phyloP scores from a whole-genome alignment of 2,329 filamentous ascomycete genomes.

The Verticillium nubilum region DNA sequence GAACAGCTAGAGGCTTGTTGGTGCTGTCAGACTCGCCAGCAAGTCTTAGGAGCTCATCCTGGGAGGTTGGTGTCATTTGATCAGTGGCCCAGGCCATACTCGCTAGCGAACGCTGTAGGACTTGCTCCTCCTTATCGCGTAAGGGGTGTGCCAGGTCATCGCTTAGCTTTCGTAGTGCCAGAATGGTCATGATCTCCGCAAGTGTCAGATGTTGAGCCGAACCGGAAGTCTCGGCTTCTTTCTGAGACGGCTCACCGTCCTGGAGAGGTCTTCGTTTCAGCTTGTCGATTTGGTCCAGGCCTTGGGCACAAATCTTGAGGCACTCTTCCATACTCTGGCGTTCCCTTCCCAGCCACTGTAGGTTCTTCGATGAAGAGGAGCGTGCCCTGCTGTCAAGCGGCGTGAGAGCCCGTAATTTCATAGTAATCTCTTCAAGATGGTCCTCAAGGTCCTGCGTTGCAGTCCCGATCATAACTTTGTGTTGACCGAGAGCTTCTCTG shows the following conservation, averaged over 20 bases:
- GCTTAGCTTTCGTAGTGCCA: background rate
- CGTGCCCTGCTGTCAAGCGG: background rate
- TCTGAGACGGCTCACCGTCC: background rate
- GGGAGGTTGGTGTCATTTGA: too few relatives aligned
- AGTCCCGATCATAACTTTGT: background rate
- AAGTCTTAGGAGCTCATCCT: background rate
- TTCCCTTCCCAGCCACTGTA: conserved; percentile 7
- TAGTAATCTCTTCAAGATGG: background rate
- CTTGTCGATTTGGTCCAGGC: conserved; percentile 13
- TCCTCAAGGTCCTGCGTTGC: background rate
- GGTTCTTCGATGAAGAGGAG: too few relatives aligned
- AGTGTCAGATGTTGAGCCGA: background rate
- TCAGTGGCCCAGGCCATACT: too few relatives aligned
- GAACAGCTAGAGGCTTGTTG: background rate
- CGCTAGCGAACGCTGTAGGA: background rate
- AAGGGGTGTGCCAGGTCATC: background rate
- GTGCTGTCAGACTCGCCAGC: background rate
- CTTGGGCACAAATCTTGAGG: conserved; percentile 14
- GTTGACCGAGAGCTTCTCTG: background rate
- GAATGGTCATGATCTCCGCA: background rate
- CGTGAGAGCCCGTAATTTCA: background rate
- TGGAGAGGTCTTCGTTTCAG: background rate
- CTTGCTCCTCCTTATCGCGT: background rate
- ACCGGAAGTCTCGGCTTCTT: background rate
- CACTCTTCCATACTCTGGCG: conserved; percentile 16